These are phyloP conservation scores for Annona squamosa DNA, from an alignment of 164 flowering plant genomes.

Conservation along the genomic window DNA sequence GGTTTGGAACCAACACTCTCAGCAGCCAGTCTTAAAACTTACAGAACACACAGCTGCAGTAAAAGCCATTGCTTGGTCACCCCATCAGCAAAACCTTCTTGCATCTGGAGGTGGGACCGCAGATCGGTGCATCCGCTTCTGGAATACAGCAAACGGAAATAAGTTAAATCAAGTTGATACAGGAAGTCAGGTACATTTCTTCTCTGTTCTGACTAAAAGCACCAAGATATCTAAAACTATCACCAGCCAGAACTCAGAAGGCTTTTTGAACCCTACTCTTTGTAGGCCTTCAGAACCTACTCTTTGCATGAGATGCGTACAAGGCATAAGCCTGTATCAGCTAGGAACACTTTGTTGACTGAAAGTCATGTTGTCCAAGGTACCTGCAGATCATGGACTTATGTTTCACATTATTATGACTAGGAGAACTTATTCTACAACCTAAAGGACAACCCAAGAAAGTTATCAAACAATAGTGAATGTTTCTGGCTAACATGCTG, in stretches of 20 bases:
- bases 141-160: conserved; percentile 90
- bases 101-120: conserved; percentile 99
- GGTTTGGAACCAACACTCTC: conserved; percentile 94
- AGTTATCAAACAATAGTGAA: not conserved
- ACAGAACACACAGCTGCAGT: conserved; percentile 97
- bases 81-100: conserved; percentile 84
- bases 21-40: conserved; percentile 66
- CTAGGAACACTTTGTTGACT: not conserved
- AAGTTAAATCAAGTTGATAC: conserved; percentile 78
- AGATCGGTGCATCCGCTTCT: conserved; percentile 93
- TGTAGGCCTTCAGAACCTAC: not conserved
- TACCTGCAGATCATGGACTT: not conserved
- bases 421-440: too few relatives aligned
- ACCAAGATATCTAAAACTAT: not conserved
- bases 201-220: not conserved
- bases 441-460: not conserved
- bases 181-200: conserved; percentile 71
- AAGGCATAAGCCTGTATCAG: not conserved
- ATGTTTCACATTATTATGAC: too few relatives aligned
- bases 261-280: not conserved
- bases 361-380: not conserved
- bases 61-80: conserved; percentile 98
- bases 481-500: not conserved
- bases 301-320: not conserved
- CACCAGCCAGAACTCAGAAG: not conserved